Evolutionary conservation across 352 stramenopile genomes (phyloP).

Genomic region (Elongisporangium prolatum): DNA sequence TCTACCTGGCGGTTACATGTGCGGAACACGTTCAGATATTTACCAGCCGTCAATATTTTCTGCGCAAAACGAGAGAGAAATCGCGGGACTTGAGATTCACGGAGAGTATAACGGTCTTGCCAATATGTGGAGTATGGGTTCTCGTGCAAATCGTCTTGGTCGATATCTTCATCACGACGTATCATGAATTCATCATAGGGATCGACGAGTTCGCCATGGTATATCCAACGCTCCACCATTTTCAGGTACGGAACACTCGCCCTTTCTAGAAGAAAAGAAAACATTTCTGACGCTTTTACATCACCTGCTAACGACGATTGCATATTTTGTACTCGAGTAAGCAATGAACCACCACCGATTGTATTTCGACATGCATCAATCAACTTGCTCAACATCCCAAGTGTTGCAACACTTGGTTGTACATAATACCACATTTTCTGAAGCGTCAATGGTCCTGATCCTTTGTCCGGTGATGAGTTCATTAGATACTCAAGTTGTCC

Average conservation of each 20-base stretch:
- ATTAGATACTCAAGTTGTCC: slow-evolving; percentile 86
- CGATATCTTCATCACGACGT: slow-evolving; percentile 64
- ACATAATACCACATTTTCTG: slow-evolving; percentile 93
- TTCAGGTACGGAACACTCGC: slow-evolving; percentile 86
- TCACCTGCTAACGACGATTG: slow-evolving; percentile 79
- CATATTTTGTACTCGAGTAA: slow-evolving; percentile 88
- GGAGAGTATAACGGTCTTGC: slow-evolving; percentile 83
- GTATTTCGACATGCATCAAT: slow-evolving; percentile 67
- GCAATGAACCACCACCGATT: slow-evolving; percentile 85
- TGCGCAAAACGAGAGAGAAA: slow-evolving; percentile 70
- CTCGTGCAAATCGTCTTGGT: slow-evolving; percentile 78
- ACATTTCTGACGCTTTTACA: slow-evolving; percentile 67
- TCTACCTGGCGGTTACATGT: slow-evolving; percentile 76
- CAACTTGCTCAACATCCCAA: slow-evolving; percentile 89
- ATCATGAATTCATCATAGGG: slow-evolving; percentile 93
- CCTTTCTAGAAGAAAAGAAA: slow-evolving; percentile 80
- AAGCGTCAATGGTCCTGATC: slow-evolving; percentile 53
- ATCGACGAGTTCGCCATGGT: slow-evolving; percentile 85
- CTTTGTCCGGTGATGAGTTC: slow-evolving; percentile 22
- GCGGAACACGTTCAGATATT: slow-evolving; percentile 91
- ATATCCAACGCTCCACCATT: slow-evolving; percentile 90
- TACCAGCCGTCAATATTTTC: slow-evolving; percentile 89
- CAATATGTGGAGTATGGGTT: slow-evolving; percentile 91
- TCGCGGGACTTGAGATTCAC: slow-evolving; percentile 69
- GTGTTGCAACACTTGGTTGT: slow-evolving; percentile 88